phyloP scores from a whole-genome alignment of 2,329 filamentous ascomycete genomes.

The Pseudogymnoascus sp. region DNA sequence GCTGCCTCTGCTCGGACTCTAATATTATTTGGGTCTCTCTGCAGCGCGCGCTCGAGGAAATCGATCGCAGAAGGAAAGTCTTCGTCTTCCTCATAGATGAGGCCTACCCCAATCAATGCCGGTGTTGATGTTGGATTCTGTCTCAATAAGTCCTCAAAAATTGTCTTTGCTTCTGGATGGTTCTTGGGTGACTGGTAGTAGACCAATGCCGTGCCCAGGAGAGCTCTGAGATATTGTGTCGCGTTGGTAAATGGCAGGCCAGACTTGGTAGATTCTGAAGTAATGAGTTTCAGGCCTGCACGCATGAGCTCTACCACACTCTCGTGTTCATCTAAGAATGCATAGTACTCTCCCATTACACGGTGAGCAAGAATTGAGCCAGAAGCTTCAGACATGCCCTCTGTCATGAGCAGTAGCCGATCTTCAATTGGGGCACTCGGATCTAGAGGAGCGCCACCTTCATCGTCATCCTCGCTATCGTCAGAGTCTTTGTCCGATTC shows the following conservation, averaged over 20 bases:
- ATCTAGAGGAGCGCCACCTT: constrained; percentile 42
- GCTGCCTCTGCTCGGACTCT: constrained; percentile 78
- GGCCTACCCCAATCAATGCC: constrained; percentile 79
- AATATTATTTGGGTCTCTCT: constrained; percentile 64
- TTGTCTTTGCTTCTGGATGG: constrained; percentile 75
- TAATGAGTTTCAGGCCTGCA: constrained; percentile 56
- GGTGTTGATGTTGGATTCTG: constrained; percentile 68
- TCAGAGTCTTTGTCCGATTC: constrained; percentile 35
- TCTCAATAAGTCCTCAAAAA: constrained; percentile 75
- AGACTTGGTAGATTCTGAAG: constrained; percentile 53
- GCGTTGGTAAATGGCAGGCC: constrained; percentile 62
- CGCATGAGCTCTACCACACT: constrained; percentile 71
- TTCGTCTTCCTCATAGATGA: constrained; percentile 90
- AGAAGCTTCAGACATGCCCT: constrained; percentile 53
- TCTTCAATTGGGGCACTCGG: constrained; percentile 65
- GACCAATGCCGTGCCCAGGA: constrained; percentile 79
- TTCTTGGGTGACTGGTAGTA: constrained; percentile 85
- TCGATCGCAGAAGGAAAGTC: constrained; percentile 74
- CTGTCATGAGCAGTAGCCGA: constrained; percentile 69
- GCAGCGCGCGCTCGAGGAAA: constrained; percentile 68
- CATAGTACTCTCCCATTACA: constrained; percentile 73
- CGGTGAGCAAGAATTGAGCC: constrained; percentile 76
- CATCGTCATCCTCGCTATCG: constrained; percentile 46
- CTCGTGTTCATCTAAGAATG: constrained; percentile 77
- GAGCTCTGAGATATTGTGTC: constrained; percentile 64